Evolutionary conservation across 2,329 filamentous ascomycete species (phyloP), one percentile per base, ranked within the genome.

Genomic region (Stagonosporopsis chrysanthemi): DNA sequence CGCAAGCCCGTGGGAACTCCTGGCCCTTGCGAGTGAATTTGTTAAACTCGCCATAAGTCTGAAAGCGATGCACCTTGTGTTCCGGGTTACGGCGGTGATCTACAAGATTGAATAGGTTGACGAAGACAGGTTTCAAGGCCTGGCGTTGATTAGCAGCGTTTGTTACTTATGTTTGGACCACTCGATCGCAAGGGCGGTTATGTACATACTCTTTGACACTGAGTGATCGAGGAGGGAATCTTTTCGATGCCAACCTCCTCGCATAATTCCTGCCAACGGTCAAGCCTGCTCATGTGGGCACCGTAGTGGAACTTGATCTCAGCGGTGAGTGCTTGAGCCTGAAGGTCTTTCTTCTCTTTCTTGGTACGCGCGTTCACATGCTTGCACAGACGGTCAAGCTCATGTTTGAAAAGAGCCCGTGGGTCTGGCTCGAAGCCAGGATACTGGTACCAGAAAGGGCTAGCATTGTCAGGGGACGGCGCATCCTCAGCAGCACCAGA

Each of bases 211-310:
- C 38, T 71, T 52, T 61, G 68, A 47, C 69, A 73, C 45, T 71
- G 49, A 2, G 56, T 70, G 39, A 74, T 61, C 0, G 69, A 67
- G 0, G 19, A 33, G 0, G 65, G 65, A 1, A 63, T 56, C 3
- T 61, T 46, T 6, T 59, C 48, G 12, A 73, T 57, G 23, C 61
- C 63, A 19, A 70, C 56, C 17, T 73, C 65, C 3, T 47, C 35
- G 44, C 72, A 75, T 3, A 74, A 52, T 14, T 66, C 54, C 44
- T 71, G 68, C 64, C 66, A 73, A 2, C 54, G 55, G 11, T 62
- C 58, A 11, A 75, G 56, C 28, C 58, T 63, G 22, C 55, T 52
- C 35, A 50, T 39, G 11, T 55, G 43, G 2, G 45, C 55, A 2
- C 63, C 66, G 28, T 67, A 72, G 45, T 64, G 58, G 45, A 62